Conservation (phyloP, 768 basidiomycete species). For the Trametes elegans region DNA sequence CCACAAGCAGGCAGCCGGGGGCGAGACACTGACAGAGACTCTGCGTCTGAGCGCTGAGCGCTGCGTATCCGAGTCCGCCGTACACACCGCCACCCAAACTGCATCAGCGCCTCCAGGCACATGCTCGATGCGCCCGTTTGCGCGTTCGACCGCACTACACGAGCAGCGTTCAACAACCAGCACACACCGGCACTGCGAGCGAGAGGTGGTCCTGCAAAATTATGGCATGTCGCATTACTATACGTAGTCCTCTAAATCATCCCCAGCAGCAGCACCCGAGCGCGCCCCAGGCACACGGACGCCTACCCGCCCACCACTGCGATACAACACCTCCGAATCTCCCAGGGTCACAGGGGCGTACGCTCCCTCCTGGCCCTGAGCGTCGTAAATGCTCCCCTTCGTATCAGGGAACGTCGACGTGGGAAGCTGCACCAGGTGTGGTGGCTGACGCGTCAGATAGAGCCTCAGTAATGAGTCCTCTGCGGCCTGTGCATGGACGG, state of each 20-base stretch:
- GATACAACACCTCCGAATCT: conserved; percentile 65
- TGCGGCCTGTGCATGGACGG: conserved; percentile 53
- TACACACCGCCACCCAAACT: conserved; percentile 14
- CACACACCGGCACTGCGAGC: neutral
- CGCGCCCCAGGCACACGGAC: conserved; percentile 21
- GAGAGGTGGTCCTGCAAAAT: conserved; percentile 1
- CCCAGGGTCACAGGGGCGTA: conserved; percentile 58
- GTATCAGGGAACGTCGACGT: conserved; percentile 68
- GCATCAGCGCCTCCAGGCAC: no score
- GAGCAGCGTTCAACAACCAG: neutral
- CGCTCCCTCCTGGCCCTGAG: conserved; percentile 38
- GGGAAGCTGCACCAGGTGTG: conserved; percentile 66
- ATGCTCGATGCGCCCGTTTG: no score
- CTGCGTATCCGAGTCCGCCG: conserved; percentile 5
- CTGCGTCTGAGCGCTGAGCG: no score
- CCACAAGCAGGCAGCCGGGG: conserved; percentile 6
- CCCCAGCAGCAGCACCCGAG: conserved; percentile 14
- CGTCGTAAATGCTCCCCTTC: conserved; percentile 51
- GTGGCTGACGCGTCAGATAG: conserved; percentile 77
- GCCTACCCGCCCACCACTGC: conserved; percentile 60
- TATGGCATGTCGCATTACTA: conserved; percentile 23
- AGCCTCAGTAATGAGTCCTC: conserved; percentile 83
- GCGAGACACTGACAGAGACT: conserved; percentile 10
- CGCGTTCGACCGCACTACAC: neutral
- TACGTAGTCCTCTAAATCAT: conserved; percentile 25